Percentiles rank a stretch among this genome's conserved stretches.
These are phyloP conservation scores for Metschnikowia lachancei DNA, from an alignment of 805 yeast genomes.

Conservation along the genomic window DNA sequence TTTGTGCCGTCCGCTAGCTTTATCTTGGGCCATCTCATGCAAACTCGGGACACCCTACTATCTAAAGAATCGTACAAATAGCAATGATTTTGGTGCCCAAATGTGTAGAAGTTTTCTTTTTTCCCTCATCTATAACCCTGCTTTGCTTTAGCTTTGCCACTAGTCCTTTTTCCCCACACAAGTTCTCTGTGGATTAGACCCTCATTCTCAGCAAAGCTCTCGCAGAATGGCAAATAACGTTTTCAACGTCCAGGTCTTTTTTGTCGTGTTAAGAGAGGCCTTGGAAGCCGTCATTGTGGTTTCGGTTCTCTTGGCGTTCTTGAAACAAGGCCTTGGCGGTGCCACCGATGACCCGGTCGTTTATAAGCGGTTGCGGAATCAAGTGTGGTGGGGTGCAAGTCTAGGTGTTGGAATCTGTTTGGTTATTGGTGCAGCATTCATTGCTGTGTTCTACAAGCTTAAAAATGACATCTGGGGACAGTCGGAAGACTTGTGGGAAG, in stretches of 20 bases:
- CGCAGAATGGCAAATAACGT: constrained; percentile 48
- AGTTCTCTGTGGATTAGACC: neutral
- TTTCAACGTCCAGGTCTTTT: constrained; percentile 46
- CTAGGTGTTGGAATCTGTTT: neutral
- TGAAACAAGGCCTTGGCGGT: neutral
- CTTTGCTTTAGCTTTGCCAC: neutral
- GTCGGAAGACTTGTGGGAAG: neutral
- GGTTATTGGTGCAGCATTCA: neutral
- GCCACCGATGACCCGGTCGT: neutral
- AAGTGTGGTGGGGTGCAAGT: neutral
- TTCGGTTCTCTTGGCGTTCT: neutral
- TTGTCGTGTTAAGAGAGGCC: neutral
- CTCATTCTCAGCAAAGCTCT: too few species aligned
- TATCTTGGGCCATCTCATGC: constrained; percentile 1
- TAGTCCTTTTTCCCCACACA: neutral
- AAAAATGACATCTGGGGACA: neutral
- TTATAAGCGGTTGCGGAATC: neutral
- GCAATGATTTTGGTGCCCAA: too few species aligned
- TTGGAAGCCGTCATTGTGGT: neutral
- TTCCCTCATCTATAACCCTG: neutral
- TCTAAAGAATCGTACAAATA: neutral
- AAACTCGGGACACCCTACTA: too few species aligned
- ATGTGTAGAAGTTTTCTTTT: neutral
- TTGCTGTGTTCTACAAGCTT: neutral
- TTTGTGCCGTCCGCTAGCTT: too few species aligned